Evolutionary conservation across 768 basidiomycete genomes (phyloP).

Genomic region (Tricholoma sp.): DNA sequence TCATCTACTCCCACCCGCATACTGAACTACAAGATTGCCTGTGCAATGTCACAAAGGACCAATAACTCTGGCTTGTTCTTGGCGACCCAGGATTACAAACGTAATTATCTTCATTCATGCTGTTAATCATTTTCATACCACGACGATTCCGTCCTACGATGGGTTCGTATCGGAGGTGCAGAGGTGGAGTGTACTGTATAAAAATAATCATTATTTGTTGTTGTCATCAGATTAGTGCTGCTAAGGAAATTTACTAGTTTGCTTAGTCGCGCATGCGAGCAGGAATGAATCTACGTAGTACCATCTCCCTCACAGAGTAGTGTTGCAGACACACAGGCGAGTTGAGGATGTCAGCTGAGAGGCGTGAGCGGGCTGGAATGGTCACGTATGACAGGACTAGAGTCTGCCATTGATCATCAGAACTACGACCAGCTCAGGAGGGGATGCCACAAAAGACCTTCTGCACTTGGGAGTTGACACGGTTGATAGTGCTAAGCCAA

Average conservation of each 20-base stretch:
- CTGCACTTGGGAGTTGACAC: conserved; percentile 94
- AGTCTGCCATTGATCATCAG: conserved; percentile 47
- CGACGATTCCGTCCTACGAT: neutral
- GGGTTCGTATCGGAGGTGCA: neutral
- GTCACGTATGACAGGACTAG: conserved; percentile 88
- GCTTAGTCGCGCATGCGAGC: conserved; percentile 85
- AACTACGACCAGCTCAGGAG: neutral
- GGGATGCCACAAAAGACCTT: conserved; percentile 51
- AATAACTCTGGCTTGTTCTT: neutral
- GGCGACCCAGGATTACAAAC: neutral
- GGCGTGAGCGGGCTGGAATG: conserved; percentile 70
- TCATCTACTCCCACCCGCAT: conserved; percentile 11
- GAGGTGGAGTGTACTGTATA: neutral
- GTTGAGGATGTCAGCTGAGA: conserved; percentile 45
- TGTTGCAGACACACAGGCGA: conserved; percentile 73
- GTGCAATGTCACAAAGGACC: neutral
- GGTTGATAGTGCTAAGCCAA: conserved; percentile 95
- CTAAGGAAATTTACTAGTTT: neutral
- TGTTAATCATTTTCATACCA: neutral
- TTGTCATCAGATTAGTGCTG: neutral
- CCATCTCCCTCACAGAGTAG: conserved; percentile 83
- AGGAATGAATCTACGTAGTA: conserved; percentile 81
- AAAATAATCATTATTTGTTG: conserved; percentile 5
- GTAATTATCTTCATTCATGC: conserved; percentile 2
- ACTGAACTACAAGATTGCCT: neutral